These are phyloP conservation scores for Verbascum thapsus DNA, from an alignment of 257 asterid species.

Conservation along the genomic window DNA sequence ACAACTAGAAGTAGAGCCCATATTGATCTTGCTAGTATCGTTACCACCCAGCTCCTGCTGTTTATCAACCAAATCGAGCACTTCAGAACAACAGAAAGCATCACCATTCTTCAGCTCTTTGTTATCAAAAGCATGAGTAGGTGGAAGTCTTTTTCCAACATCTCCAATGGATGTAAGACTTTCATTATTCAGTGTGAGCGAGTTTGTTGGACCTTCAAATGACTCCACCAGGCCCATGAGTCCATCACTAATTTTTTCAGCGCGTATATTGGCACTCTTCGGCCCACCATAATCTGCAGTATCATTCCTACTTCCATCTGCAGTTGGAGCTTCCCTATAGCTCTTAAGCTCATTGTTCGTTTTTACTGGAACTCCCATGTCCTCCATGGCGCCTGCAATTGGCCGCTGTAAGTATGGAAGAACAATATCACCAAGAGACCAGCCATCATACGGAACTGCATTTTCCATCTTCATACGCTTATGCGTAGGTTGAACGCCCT, in stretches of 20 bases:
- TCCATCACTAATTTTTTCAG: constrained; percentile 9
- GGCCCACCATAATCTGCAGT: constrained; percentile 26
- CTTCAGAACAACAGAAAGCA: constrained; percentile 36
- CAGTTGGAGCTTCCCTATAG: constrained; percentile 22
- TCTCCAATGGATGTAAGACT: constrained; percentile 17
- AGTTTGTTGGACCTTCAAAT: constrained; percentile 20
- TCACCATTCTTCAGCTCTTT: constrained; percentile 23
- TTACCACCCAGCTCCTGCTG: constrained; percentile 30
- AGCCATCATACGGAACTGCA: constrained; percentile 27
- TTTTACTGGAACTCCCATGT: constrained; percentile 14
- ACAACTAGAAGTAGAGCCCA: constrained; percentile 27
- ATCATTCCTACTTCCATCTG: constrained; percentile 34
- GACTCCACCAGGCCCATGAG: constrained; percentile 3
- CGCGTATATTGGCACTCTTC: constrained; percentile 11
- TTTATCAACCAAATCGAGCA: constrained; percentile 30
- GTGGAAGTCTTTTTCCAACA: constrained; percentile 12
- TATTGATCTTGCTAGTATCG: constrained; percentile 16
- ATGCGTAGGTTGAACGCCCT: constrained; percentile 34
- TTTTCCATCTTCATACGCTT: constrained; percentile 48
- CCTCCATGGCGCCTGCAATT: constrained; percentile 24
- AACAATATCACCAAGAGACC: constrained; percentile 31
- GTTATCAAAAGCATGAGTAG: constrained; percentile 27
- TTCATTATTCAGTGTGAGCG: constrained; percentile 19
- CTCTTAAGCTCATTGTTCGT: constrained; percentile 25
- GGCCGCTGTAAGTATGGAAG: constrained; percentile 14